phyloP scores from a whole-genome alignment of 78 protist genomes.

The Tieghemostelium lacteum region DNA sequence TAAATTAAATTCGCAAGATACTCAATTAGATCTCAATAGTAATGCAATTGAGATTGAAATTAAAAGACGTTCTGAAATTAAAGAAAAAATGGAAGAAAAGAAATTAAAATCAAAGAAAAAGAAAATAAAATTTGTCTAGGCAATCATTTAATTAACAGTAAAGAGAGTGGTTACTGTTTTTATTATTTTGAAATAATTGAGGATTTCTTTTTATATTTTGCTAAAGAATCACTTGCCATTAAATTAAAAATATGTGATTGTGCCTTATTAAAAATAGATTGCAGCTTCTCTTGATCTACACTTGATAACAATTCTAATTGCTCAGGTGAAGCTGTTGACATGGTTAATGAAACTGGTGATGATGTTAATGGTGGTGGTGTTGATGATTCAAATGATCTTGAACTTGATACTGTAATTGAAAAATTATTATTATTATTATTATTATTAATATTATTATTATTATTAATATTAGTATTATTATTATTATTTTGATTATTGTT shows the following conservation, averaged over 20 bases:
- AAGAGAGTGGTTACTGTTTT: background rate
- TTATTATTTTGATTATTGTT: background rate
- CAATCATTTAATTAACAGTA: too few relatives aligned
- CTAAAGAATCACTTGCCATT: constrained; percentile 64
- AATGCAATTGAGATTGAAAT: too few relatives aligned
- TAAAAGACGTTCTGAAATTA: background rate
- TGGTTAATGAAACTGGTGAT: constrained; percentile 6
- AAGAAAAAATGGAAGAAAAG: too few relatives aligned
- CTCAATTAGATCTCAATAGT: too few relatives aligned
- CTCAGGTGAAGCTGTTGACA: constrained; percentile 3
- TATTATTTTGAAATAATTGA: background rate
- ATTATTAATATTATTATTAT: constrained; percentile 20
- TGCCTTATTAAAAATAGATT: constrained; percentile 52
- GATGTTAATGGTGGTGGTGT: constrained; percentile 1
- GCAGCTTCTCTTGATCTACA: constrained; percentile 37
- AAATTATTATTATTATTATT: constrained; percentile 13
- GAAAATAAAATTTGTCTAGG: background rate
- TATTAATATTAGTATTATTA: background rate
- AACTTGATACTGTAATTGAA: background rate
- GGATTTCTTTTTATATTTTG: constrained; percentile 66
- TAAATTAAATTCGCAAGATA: too few relatives aligned
- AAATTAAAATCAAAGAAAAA: background rate
- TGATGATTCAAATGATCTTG: constrained; percentile 12
- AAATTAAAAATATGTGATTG: constrained; percentile 69
- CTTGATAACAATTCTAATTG: background rate